A percentile compares a stretch with the other conserved stretches of the same genome.
Conservation (phyloP, 371 early-diverging fungal species). For the Rhizopus microsporus region DNA sequence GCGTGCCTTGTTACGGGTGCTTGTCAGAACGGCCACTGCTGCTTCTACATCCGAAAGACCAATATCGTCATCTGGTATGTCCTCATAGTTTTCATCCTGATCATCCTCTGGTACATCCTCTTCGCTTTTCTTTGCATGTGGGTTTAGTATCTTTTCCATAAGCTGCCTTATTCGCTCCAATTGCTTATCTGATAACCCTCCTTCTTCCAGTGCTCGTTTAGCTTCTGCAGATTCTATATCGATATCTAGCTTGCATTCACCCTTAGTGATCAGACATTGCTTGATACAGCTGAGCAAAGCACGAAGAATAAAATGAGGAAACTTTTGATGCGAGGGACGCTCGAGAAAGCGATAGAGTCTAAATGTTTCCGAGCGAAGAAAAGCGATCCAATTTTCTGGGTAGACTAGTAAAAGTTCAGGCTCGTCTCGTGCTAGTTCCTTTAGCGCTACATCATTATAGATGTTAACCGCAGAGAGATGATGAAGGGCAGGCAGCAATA, state of each 20-base stretch:
- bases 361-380: slow-evolving; percentile 53
- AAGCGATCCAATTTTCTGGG: slow-evolving; percentile 62
- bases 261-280: slow-evolving; percentile 58
- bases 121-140: no score
- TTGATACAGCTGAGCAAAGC: slow-evolving; percentile 56
- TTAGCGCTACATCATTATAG: slow-evolving; percentile 32
- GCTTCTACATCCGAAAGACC: slow-evolving; percentile 17
- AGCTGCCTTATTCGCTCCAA: background rate
- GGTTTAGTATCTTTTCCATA: no score
- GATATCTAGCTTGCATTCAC: slow-evolving; percentile 45
- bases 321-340: slow-evolving; percentile 38
- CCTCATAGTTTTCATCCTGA: slow-evolving; percentile 24
- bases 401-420: slow-evolving; percentile 58
- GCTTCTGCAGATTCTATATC: slow-evolving; percentile 12
- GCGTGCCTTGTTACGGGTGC: slow-evolving; percentile 37
- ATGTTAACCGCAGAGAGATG: slow-evolving; percentile 59
- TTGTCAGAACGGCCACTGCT: slow-evolving; percentile 38
- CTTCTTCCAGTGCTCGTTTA: background rate
- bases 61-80: slow-evolving; percentile 17
- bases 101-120: slow-evolving; percentile 22
- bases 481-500: slow-evolving; percentile 58
- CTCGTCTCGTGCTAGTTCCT: slow-evolving; percentile 43
- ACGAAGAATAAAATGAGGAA: slow-evolving; percentile 48
- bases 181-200: background rate
- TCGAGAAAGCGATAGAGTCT: slow-evolving; percentile 45